Evolutionary conservation across 768 basidiomycete genomes (phyloP).

Genomic region (Hydnum rufescens): DNA sequence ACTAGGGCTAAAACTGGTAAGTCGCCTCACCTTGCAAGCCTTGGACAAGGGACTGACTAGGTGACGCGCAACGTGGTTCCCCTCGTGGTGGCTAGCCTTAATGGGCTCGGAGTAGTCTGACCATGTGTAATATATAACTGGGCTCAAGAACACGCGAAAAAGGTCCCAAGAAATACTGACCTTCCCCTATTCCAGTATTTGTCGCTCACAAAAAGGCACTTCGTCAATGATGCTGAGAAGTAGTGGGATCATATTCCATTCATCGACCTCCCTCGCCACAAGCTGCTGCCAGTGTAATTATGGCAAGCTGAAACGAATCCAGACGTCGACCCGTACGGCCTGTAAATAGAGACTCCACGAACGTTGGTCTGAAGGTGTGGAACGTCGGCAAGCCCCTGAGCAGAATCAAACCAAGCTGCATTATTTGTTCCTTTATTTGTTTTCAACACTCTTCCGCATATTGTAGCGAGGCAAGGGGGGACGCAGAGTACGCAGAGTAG

Average conservation of each 20-base stretch:
- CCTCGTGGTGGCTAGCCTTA: conserved; percentile 32
- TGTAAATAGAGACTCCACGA: conserved; percentile 39
- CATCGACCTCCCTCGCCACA: conserved; percentile 35
- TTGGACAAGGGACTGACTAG: conserved; percentile 54
- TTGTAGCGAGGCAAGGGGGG: conserved; percentile 37
- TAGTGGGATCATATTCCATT: neutral
- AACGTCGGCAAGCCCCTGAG: neutral
- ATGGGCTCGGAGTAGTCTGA: conserved; percentile 43
- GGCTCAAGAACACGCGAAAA: neutral
- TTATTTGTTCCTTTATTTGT: conserved; percentile 24
- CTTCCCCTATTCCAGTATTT: conserved; percentile 56
- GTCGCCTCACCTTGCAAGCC: conserved; percentile 46
- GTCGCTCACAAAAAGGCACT: conserved; percentile 57
- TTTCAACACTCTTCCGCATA: conserved; percentile 39
- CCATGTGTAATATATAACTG: conserved; percentile 28
- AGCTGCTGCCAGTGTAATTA: conserved; percentile 47
- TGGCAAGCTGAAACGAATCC: conserved; percentile 48
- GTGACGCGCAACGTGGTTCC: conserved; percentile 39
- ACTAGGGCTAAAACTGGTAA: no score
- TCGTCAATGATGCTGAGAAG: conserved; percentile 23
- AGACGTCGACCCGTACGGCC: conserved; percentile 37
- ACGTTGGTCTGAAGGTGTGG: conserved; percentile 21
- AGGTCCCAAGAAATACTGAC: conserved; percentile 25
- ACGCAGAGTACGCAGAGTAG: conserved; percentile 36
- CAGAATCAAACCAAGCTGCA: conserved; percentile 25